Percentiles rank a stretch among this genome's conserved stretches.
These are phyloP conservation scores for Paxillus ammoniavirescens DNA, from an alignment of 768 basidiomycete genomes.

Conservation along the genomic window DNA sequence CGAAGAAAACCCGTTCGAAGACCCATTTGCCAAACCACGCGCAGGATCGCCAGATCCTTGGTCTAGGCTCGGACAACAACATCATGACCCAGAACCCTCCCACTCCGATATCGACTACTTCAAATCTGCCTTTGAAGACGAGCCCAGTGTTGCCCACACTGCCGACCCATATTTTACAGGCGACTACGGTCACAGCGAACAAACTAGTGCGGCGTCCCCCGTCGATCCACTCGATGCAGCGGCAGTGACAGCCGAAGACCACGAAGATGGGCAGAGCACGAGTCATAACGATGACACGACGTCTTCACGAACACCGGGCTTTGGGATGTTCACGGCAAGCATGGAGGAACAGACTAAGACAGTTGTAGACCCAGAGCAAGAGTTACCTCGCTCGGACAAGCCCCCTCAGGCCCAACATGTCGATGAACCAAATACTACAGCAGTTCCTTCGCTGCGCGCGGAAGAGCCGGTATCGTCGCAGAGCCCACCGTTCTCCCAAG, in stretches of 20 bases:
- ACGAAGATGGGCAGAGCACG: slow-evolving; percentile 28
- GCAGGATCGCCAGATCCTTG: slow-evolving; percentile 76
- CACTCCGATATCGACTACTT: slow-evolving; percentile 27
- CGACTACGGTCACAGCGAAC: slow-evolving; percentile 33
- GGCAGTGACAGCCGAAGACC: slow-evolving; percentile 28
- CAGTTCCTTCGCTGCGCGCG: slow-evolving; percentile 14
- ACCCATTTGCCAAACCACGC: slow-evolving; percentile 62
- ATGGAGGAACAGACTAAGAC: slow-evolving; percentile 24
- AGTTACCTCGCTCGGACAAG: slow-evolving; percentile 15
- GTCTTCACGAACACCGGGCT: slow-evolving; percentile 42
- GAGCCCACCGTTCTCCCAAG: slow-evolving; percentile 6
- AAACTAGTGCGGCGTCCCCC: slow-evolving; percentile 11
- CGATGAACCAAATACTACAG: slow-evolving; percentile 21
- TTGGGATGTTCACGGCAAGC: slow-evolving; percentile 38
- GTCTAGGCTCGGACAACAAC: slow-evolving; percentile 56
- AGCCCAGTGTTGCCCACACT: slow-evolving; percentile 20
- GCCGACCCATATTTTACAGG: slow-evolving; percentile 38
- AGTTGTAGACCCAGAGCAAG: slow-evolving; percentile 7
- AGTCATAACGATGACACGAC: slow-evolving; percentile 10
- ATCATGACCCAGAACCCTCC: slow-evolving; percentile 16
- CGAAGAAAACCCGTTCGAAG: slow-evolving; percentile 76
- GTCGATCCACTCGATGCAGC: slow-evolving; percentile 45
- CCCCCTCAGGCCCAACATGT: slow-evolving; percentile 36
- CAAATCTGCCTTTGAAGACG: slow-evolving; percentile 27
- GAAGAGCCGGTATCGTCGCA: slow-evolving; percentile 13